Evolutionary conservation across 306 rosid species (phyloP).

Genomic region (Delonix regia): DNA sequence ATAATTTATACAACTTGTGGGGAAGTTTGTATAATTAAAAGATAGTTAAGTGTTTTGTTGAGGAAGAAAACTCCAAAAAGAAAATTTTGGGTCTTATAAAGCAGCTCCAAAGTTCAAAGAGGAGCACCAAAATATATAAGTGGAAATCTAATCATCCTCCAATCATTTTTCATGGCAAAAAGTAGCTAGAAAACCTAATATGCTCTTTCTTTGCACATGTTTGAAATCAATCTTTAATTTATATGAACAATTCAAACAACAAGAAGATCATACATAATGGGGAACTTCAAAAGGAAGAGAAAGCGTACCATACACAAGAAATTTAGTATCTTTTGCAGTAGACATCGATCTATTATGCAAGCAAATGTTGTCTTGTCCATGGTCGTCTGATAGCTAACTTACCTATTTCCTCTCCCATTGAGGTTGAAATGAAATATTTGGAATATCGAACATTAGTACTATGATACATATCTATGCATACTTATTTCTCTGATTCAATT

Average conservation of each 20-base stretch:
- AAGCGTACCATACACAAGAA: background rate
- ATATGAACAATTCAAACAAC: background rate
- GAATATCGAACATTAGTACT: too few species aligned
- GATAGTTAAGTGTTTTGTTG: background rate
- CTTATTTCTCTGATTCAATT: background rate
- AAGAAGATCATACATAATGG: background rate
- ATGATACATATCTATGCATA: background rate
- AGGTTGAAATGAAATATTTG: too few species aligned
- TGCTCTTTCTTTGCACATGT: background rate
- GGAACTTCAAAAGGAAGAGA: background rate
- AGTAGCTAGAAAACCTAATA: background rate
- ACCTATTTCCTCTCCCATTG: too few species aligned
- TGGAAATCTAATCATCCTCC: slow-evolving; percentile 45
- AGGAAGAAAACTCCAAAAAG: background rate
- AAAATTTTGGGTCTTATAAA: background rate
- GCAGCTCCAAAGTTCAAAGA: slow-evolving; percentile 9
- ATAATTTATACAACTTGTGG: background rate
- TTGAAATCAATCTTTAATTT: background rate
- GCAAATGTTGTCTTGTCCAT: background rate
- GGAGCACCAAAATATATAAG: slow-evolving; percentile 36
- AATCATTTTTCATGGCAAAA: slow-evolving; percentile 34
- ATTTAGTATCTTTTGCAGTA: background rate
- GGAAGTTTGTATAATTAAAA: too few species aligned
- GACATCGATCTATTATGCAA: background rate
- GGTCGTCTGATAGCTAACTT: too few species aligned